Conservation (phyloP, 1,284 basidiomycete species). For the Cutaneotrichosporon spelunceum region DNA sequence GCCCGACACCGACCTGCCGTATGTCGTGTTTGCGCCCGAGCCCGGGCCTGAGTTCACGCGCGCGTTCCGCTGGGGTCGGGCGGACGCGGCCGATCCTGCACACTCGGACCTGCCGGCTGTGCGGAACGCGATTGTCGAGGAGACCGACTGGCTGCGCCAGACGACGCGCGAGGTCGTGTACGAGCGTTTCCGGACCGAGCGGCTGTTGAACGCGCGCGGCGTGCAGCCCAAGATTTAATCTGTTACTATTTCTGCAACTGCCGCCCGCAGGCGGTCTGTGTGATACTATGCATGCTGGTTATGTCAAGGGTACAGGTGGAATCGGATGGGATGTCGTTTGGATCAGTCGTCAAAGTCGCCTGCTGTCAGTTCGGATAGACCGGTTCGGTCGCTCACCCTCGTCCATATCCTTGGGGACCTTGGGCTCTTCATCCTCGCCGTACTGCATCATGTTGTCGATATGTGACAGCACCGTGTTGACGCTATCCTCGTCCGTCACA, state of each 20-base stretch:
- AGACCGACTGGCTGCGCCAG: conserved; percentile 30
- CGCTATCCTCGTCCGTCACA: conserved; percentile 80
- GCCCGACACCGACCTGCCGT: conserved; percentile 22
- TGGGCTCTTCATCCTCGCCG: conserved; percentile 88
- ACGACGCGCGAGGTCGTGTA: conserved; percentile 45
- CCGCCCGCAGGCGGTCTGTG: neutral
- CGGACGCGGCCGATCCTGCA: conserved; percentile 30
- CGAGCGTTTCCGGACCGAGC: conserved; percentile 46
- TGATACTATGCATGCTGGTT: conserved; percentile 16
- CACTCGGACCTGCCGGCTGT: conserved; percentile 37
- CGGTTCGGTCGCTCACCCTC: conserved; percentile 61
- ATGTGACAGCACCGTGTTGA: conserved; percentile 87
- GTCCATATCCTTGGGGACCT: conserved; percentile 77
- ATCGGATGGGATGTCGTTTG: neutral
- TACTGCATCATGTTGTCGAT: conserved; percentile 98
- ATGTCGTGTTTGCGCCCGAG: conserved; percentile 30
- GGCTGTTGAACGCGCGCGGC: conserved; percentile 24
- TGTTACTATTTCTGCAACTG: neutral
- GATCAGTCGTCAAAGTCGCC: conserved; percentile 22
- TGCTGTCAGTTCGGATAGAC: conserved; percentile 10
- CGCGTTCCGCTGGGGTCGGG: conserved; percentile 41
- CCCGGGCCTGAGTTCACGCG: conserved; percentile 22
- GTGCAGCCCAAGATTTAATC: neutral
- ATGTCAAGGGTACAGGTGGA: neutral
- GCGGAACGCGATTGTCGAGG: conserved; percentile 32